Evolutionary conservation across 768 basidiomycete genomes (phyloP), one percentile per base, ranked within the genome.

Genomic region (Termitomyces sp.): DNA sequence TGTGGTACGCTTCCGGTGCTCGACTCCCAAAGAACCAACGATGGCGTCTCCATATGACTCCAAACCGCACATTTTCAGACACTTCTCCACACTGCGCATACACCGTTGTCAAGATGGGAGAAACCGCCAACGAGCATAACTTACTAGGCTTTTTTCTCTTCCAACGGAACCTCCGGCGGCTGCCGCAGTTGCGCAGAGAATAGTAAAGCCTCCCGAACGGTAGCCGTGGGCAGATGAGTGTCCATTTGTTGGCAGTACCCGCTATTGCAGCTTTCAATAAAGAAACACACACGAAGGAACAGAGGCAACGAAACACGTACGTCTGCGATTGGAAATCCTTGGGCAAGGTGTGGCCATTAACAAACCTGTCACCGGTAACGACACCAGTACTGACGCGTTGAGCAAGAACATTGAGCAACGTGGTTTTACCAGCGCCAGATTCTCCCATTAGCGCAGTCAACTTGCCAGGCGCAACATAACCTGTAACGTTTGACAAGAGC

Each of bases 201-300:
- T 37, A 83, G 69, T 6, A 94, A 73, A 1, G 91, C 90, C 64
- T 94, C 90, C 37, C 89, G 81, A 28, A 94, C 91, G 10, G 90
- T 94, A 1, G 83, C 70, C 11, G 84, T 82, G 17, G 83, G 79
- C 31, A 88, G 74, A 70, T 94, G 93, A 0, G 84, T 86, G 63
- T 92, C 91, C 77, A 82, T 83, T 65, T 95, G 93, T 66, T 96
- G 91, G 53, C 86, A 89, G 63, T 93, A 95, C 0, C 90, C 91
- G 35, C 65, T 60, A 15, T 14, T 19, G 3, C 53, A 41, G 8
- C 21, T 28, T 28, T 44, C 15, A 49, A 49, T n/a, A 52, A 31
- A 10, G 19, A 55, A 12, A 28, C 14, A 10, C 26, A 30, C 11
- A 10, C 15, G 8, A 42, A 33, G 35, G 26, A 50, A 37, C 15